Conservation (phyloP, 208 protist genomes). For the Acanthamoeba lugdunensis region DNA sequence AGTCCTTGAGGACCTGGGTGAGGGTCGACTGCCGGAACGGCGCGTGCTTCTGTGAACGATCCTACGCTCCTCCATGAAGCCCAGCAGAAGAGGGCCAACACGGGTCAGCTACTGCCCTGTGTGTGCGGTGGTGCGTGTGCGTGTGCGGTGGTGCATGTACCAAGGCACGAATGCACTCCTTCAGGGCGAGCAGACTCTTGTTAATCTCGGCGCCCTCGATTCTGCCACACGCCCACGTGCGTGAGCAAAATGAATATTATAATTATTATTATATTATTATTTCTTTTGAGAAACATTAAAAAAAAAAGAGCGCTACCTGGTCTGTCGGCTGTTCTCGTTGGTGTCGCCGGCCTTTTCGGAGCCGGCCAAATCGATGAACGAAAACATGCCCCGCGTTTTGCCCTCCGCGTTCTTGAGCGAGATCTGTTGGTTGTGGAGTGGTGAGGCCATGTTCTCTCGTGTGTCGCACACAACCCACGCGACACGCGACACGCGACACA, state of each 20-base stretch:
- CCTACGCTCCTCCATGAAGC: slow-evolving; percentile 24
- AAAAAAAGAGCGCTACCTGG: too few relatives aligned
- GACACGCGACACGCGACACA: too few relatives aligned
- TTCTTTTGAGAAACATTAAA: too few relatives aligned
- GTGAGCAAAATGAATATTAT: too few relatives aligned
- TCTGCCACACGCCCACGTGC: slow-evolving; percentile 15
- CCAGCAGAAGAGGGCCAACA: too few relatives aligned
- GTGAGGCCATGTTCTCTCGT: too few relatives aligned
- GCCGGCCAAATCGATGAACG: slow-evolving; percentile 98
- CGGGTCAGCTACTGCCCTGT: too few relatives aligned
- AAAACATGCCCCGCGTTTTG: slow-evolving; percentile 92
- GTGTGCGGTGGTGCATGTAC: background rate
- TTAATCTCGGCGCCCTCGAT: slow-evolving; percentile 96
- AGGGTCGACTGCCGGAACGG: slow-evolving; percentile 97
- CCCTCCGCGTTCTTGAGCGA: slow-evolving; percentile 71
- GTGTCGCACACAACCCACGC: too few relatives aligned
- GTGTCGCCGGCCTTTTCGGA: slow-evolving; percentile 97
- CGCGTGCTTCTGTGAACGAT: slow-evolving; percentile 94
- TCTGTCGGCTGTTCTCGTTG: slow-evolving; percentile 91
- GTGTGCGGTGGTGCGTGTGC: background rate
- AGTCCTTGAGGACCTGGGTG: slow-evolving; percentile 94
- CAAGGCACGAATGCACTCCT: slow-evolving; percentile 97
- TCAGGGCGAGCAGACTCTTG: slow-evolving; percentile 96
- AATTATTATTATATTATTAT: too few relatives aligned
- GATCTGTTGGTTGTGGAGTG: background rate